Evolutionary conservation across 176 grass and related monocot genomes (phyloP).

Genomic region (Chrysopogon serrulatus): DNA sequence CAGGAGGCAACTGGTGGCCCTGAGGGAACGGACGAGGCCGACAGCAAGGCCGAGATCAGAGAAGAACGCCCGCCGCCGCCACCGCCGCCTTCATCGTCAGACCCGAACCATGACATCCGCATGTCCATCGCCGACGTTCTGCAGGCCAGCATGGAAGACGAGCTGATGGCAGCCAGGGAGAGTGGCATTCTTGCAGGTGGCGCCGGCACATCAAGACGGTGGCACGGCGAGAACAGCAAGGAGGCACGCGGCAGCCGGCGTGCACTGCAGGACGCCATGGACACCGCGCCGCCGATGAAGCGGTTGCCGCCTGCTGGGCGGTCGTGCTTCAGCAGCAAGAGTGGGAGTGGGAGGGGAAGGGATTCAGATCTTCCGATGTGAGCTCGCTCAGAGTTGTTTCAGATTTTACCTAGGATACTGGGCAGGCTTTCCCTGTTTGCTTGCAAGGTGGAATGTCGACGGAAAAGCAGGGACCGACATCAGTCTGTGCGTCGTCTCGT

Average conservation of each 20-base stretch:
- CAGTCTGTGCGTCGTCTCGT: constrained; percentile 12
- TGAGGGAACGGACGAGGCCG: constrained; percentile 5
- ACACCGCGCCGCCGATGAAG: constrained; percentile 36
- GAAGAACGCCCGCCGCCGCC: constrained; percentile 21
- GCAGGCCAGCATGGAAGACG: constrained; percentile 68
- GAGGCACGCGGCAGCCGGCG: constrained; percentile 11
- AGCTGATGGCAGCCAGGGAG: constrained; percentile 58
- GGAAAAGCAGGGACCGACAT: constrained; percentile 13
- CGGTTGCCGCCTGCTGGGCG: constrained; percentile 53
- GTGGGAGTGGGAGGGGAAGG: constrained; percentile 35
- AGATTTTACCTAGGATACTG: constrained; percentile 23
- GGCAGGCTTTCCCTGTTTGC: constrained; percentile 15
- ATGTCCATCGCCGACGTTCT: constrained; percentile 76
- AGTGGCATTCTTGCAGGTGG: constrained; percentile 32
- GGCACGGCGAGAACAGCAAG: constrained; percentile 35
- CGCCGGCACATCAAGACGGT: constrained; percentile 40
- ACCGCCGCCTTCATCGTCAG: neutral
- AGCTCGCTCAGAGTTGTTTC: neutral
- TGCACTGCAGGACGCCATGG: constrained; percentile 21
- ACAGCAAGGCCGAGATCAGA: constrained; percentile 53
- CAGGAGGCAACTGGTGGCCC: neutral
- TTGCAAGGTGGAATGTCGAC: constrained; percentile 15
- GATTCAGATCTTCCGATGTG: constrained; percentile 48
- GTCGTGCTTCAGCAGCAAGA: constrained; percentile 50
- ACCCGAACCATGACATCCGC: neutral